Evolutionary conservation across 306 rosid genomes (phyloP), one percentile per base, ranked within the genome.

Genomic region (Purshia tridentata): DNA sequence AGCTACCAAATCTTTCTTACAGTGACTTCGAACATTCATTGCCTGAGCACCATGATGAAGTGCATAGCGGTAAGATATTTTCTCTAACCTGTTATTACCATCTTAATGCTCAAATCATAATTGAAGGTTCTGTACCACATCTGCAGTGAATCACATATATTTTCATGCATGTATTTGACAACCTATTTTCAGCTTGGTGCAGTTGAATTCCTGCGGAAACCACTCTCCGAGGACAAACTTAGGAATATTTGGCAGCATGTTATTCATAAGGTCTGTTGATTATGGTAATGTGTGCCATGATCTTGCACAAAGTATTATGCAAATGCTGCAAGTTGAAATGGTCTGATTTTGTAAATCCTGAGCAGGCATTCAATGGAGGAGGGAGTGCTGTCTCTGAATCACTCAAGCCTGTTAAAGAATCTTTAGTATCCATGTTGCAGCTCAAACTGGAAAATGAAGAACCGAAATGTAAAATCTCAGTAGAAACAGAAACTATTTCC

Each of bases 161-260:
- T 53, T 74, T 39, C 64, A 75, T 69, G 62, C 62, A 40, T 52
- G 70, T 47, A 41, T 61, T 62, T 67, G 74, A 55, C 69, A 65
- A 75, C 80, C 61, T 64, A 48, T 72, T 81, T 81, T 76, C 86
- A 95, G 99, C 97, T 83, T 76, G 99, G 99, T 12, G 99, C 96
- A 48, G 96, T 91, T 60, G 99, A 92, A 83, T 92, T 91, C 83
- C 84, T 95, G 59, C 80, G 23, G 45, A 95, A 95, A 85, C 99
- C 99, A 9, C 89, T 95, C 51, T 92, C 93, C 0, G 98, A 91
- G 68, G 99, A 92, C 57, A 95, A 92, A 81, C 91, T 95, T 42
- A 86, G 84, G 90, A 90, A 95, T 74, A 87, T 95, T 72, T 95
- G 99, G 99, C 99, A 95, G 90, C 99, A 95, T 83, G 99, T 92